Conservation (phyloP, 495 filamentous ascomycete species). For the Letharia columbiana region DNA sequence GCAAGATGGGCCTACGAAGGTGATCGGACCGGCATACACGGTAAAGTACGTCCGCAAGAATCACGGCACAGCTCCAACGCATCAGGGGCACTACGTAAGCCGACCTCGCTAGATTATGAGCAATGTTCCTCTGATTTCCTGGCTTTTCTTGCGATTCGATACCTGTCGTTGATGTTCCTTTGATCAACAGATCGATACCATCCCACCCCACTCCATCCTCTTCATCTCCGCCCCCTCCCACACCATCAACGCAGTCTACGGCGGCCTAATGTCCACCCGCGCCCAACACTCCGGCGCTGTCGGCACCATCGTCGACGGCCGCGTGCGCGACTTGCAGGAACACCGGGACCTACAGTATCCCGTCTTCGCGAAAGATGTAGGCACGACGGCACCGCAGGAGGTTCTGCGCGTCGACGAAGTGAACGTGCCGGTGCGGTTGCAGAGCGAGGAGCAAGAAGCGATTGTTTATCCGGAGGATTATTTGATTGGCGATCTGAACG, state of each 20-base stretch:
- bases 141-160: too few species aligned
- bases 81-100: constrained; percentile 41
- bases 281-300: constrained; percentile 36
- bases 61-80: constrained; percentile 36
- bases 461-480: constrained; percentile 49
- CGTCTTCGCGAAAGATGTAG: constrained; percentile 45
- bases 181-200: constrained; percentile 41
- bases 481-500: constrained; percentile 48
- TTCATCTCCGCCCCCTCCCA: constrained; percentile 48
- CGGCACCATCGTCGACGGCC: constrained; percentile 49
- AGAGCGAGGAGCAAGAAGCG: constrained; percentile 37
- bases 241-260: constrained; percentile 49
- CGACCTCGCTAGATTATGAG: not conserved
- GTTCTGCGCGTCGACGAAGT: constrained; percentile 39
- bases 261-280: constrained; percentile 50
- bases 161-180: too few species aligned
- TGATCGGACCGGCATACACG: constrained; percentile 50
- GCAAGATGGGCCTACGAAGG: constrained; percentile 43
- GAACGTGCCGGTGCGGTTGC: constrained; percentile 32
- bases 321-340: constrained; percentile 50
- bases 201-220: constrained; percentile 43
- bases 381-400: constrained; percentile 42
- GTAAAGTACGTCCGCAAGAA: constrained; percentile 44
- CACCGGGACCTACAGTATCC: constrained; percentile 46
- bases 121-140: not conserved